A percentile compares a stretch with the other conserved stretches of the same genome.
Evolutionary conservation across 352 stramenopile genomes (phyloP).

Genomic region (Pythium brachiatum): DNA sequence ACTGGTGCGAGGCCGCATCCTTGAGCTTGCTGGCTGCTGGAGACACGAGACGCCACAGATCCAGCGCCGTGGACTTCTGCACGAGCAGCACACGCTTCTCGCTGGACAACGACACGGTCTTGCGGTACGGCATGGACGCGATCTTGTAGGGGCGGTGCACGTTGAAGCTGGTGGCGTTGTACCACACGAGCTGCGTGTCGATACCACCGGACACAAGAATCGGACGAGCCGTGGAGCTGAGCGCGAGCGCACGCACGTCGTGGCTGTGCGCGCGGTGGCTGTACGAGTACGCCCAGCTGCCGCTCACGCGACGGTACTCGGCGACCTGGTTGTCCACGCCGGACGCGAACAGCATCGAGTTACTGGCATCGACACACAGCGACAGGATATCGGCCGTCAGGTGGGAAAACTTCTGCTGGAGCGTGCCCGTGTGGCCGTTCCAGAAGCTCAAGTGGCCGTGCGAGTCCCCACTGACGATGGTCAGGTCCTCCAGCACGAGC

Average conservation of each 20-base stretch:
- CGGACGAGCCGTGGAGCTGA: constrained; percentile 48
- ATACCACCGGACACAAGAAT: constrained; percentile 90
- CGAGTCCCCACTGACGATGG: constrained; percentile 92
- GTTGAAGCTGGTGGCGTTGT: constrained; percentile 82
- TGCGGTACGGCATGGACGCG: constrained; percentile 84
- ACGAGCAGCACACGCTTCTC: constrained; percentile 74
- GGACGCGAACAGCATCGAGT: constrained; percentile 90
- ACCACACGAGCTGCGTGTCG: constrained; percentile 94
- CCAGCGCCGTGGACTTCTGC: constrained; percentile 66
- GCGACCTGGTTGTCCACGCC: constrained; percentile 93
- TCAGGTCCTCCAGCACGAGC: constrained; percentile 86
- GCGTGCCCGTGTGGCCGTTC: constrained; percentile 88
- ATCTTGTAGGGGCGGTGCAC: constrained; percentile 84
- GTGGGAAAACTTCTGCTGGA: constrained; percentile 92
- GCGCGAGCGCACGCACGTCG: constrained; percentile 84
- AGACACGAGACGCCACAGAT: constrained; percentile 67
- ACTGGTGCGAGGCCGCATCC: constrained; percentile 44
- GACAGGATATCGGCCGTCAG: constrained; percentile 89
- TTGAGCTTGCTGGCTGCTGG: constrained; percentile 19
- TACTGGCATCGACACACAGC: constrained; percentile 77
- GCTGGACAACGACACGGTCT: constrained; percentile 59
- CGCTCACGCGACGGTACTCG: constrained; percentile 61
- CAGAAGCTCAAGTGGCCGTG: constrained; percentile 92
- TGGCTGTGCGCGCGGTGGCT: constrained; percentile 90
- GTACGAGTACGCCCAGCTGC: constrained; percentile 79